Conservation (phyloP, 1,284 basidiomycete genomes). For the Papiliotrema terrestris region DNA sequence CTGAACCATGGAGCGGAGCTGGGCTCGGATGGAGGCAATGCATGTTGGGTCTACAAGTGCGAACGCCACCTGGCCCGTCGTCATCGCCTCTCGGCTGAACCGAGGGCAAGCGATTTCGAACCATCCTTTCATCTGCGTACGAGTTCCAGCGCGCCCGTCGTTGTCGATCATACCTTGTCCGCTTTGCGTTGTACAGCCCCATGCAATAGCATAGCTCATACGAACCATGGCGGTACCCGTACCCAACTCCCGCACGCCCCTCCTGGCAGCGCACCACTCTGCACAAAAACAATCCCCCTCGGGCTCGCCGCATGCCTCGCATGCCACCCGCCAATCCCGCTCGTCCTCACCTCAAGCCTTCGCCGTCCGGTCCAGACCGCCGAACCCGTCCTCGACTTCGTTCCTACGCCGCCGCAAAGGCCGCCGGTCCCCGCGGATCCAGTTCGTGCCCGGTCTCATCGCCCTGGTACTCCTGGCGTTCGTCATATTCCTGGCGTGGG, state of each 20-base stretch:
- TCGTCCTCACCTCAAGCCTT: neutral
- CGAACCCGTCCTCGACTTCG: neutral
- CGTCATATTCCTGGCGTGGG: slow-evolving; percentile 65
- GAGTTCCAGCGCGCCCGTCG: too few relatives aligned
- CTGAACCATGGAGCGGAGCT: too few relatives aligned
- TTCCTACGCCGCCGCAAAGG: neutral
- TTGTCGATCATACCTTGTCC: too few relatives aligned
- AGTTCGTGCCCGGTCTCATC: slow-evolving; percentile 71
- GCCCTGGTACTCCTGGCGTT: slow-evolving; percentile 73
- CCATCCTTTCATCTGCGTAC: too few relatives aligned
- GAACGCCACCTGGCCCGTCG: too few relatives aligned
- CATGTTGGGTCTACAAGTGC: too few relatives aligned
- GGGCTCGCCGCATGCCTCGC: neutral
- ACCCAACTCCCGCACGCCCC: slow-evolving; percentile 2
- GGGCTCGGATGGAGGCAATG: too few relatives aligned
- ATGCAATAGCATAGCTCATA: too few relatives aligned
- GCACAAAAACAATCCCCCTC: neutral
- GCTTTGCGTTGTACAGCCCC: too few relatives aligned
- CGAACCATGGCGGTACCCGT: neutral
- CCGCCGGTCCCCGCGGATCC: slow-evolving; percentile 59
- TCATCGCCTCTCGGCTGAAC: too few relatives aligned
- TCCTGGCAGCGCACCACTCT: neutral
- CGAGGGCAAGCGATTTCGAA: too few relatives aligned
- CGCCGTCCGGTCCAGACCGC: neutral
- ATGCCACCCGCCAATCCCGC: neutral